Evolutionary conservation across 139 green algal genomes (phyloP), one percentile per base, ranked within the genome.

Genomic region (Haematococcus sp.): DNA sequence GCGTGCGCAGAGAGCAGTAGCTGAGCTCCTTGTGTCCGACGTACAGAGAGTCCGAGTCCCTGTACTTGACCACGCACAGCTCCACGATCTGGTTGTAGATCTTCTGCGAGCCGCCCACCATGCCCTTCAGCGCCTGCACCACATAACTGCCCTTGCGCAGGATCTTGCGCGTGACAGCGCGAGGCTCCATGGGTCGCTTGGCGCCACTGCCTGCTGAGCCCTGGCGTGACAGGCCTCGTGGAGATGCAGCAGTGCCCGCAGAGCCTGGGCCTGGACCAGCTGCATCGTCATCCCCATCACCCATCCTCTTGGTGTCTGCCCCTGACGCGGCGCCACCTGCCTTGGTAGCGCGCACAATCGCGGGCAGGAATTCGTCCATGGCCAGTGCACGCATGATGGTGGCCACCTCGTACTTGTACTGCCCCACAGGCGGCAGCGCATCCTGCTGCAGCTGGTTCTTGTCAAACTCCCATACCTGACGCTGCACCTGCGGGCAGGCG

Each of bases 401-500:
- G 43, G 81, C 84, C 1, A 80, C 60, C 66, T 94, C 88, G 33
- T 89, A 88, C 67, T 87, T 87, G 81, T 92, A 95, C 0, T 83
- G 79, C n/a, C 71, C 75, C n/a, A 96, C 83, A 31, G 84, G 78
- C 22, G 87, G 79, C 67, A 91, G 65, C 1, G 88, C 91, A 54
- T 94, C 87, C 17, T 82, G 54, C 79, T 92, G 88, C 30, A 96
- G 83, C 71, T 94, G 80, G 72, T 90, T 92, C 70, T 88, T 91
- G 85, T 96, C 91, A 74, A 93, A 88, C 82, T 95, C 91, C 81
- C 86, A 95, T 32, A 94, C 91, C 87, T 73, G 67, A 2, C 67
- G 46, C 67, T 73, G 46, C 17, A 68, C 60, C 60, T 49, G 23
- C 54, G 55, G 55, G 49, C 49, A 58, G 49, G 49, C 49, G 19